A percentile compares a stretch with the other conserved stretches of the same genome.
Evolutionary conservation across 2,329 filamentous ascomycete genomes (phyloP).

Genomic region (Botrytis pseudocinerea): DNA sequence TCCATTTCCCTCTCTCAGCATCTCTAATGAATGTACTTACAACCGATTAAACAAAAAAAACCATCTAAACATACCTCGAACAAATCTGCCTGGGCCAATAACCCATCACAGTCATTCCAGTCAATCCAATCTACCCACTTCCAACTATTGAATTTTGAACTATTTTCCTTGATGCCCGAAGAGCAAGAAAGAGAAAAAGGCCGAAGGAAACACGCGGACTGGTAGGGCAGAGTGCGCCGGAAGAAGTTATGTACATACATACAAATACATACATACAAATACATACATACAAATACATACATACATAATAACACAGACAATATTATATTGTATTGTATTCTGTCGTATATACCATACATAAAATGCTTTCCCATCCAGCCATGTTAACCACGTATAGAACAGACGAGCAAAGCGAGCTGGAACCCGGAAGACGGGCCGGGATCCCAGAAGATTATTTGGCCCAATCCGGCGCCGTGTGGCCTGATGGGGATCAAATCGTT

Average conservation of each 20-base stretch:
- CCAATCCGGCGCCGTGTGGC: background rate
- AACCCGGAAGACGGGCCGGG: slow-evolving; percentile 6
- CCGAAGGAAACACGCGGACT: background rate
- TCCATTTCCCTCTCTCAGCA: background rate
- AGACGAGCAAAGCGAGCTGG: background rate
- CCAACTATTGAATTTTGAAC: background rate
- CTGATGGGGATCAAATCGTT: background rate
- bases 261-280: background rate
- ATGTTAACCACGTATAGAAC: slow-evolving; percentile 2
- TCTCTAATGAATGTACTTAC: background rate
- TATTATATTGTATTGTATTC: background rate
- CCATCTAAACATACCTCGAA: background rate
- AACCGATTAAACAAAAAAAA: background rate
- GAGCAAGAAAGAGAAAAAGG: background rate
- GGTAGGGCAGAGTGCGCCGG: background rate
- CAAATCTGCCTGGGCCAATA: no score
- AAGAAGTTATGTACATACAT: background rate
- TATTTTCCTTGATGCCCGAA: background rate
- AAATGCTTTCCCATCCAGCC: background rate
- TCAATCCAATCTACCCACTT: background rate
- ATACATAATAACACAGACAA: no score
- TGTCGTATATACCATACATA: background rate
- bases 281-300: background rate
- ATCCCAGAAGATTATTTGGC: background rate
- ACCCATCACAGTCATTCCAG: background rate